Conservation (phyloP, 2,329 filamentous ascomycete species). For the Cladophialophora chaetospira region DNA sequence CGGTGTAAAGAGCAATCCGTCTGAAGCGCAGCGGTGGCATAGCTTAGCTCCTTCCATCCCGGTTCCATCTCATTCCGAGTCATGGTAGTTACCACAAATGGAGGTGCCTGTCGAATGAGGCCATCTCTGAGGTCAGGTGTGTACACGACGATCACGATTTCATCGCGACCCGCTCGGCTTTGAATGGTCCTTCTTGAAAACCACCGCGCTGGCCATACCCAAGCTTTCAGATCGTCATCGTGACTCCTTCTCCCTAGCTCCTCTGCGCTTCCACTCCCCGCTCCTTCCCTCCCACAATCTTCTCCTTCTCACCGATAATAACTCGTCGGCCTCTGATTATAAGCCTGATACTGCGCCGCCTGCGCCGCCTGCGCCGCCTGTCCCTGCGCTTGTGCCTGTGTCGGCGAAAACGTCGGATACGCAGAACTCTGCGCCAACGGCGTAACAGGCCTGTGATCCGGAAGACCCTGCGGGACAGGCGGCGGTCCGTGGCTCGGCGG, state of each 20-base stretch:
- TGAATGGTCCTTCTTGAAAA: too few species aligned
- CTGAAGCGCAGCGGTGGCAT: too few species aligned
- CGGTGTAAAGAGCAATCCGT: too few species aligned
- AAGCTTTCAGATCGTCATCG: too few species aligned
- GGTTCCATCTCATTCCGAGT: too few species aligned
- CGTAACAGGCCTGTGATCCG: constrained; percentile 15
- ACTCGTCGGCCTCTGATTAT: constrained; percentile 27
- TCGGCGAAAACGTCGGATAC: constrained; percentile 24
- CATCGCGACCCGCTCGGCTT: too few species aligned
- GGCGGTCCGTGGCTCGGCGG: constrained; percentile 28
- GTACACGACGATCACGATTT: too few species aligned
- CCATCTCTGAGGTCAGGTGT: too few species aligned
- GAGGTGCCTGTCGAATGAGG: too few species aligned
- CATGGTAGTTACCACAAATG: too few species aligned
- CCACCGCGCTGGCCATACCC: too few species aligned
- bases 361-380: not conserved
- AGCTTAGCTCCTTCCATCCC: too few species aligned
- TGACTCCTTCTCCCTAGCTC: not conserved
- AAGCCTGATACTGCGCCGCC: constrained; percentile 30
- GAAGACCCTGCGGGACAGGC: constrained; percentile 11
- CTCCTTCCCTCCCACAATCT: not conserved
- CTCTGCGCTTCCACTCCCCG: not conserved
- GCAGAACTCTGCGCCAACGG: constrained; percentile 18
- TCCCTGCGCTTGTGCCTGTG: constrained; percentile 10
- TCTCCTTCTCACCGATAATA: constrained; percentile 1